Evolutionary conservation across 2,329 filamentous ascomycete genomes (phyloP).

Genomic region (Aspergillus chevalieri): DNA sequence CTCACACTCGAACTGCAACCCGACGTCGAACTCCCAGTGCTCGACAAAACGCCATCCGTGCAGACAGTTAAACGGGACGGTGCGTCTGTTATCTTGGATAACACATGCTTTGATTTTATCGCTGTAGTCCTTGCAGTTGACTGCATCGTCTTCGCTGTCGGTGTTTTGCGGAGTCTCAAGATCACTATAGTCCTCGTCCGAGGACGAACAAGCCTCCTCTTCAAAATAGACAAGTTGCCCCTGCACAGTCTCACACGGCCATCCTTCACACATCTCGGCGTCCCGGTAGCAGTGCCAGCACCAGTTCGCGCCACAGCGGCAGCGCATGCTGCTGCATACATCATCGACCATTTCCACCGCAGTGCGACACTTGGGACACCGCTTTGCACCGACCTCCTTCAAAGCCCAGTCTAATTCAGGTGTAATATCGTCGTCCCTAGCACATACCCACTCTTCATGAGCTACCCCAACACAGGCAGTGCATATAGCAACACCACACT

Average conservation of each 20-base stretch:
- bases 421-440: constrained; percentile 30
- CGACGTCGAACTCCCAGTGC: not conserved
- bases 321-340: constrained; percentile 42
- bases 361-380: constrained; percentile 46
- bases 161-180: too few species aligned
- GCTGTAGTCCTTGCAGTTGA: too few species aligned
- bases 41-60: constrained; percentile 5
- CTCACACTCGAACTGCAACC: constrained; percentile 6
- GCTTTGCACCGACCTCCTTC: constrained; percentile 42
- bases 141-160: too few species aligned
- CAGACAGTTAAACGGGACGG: not conserved
- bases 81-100: not conserved
- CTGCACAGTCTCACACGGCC: constrained; percentile 7
- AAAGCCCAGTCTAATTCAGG: constrained; percentile 30
- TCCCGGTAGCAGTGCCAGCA: constrained; percentile 42
- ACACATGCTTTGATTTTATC: too few species aligned
- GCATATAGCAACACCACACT: constrained; percentile 41
- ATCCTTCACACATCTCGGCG: constrained; percentile 25
- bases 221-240: not conserved
- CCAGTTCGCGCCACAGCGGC: constrained; percentile 46
- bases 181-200: not conserved
- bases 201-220: not conserved
- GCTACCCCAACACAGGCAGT: constrained; percentile 37
- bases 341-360: constrained; percentile 45
- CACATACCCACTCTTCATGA: constrained; percentile 25